Percentiles rank a stretch among this genome's conserved stretches.
These are phyloP conservation scores for Chalciporus sphaerocephalus DNA, from an alignment of 768 basidiomycete species.

Conservation along the genomic window DNA sequence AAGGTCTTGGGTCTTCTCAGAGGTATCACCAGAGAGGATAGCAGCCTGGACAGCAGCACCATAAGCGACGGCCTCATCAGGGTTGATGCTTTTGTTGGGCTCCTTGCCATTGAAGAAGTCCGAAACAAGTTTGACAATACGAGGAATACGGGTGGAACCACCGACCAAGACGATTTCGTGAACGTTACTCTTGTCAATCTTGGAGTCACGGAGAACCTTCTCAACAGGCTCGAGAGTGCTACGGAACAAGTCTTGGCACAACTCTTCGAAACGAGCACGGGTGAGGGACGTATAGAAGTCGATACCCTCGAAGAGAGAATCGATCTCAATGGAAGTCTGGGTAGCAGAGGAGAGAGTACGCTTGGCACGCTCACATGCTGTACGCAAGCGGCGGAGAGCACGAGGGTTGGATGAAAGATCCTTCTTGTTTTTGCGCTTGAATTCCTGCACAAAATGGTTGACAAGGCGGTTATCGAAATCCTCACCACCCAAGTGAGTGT, in stretches of 20 bases:
- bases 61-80: slow-evolving; percentile 97
- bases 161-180: slow-evolving; percentile 98
- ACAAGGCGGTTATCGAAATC: slow-evolving; percentile 98
- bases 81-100: slow-evolving; percentile 99
- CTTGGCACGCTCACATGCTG: slow-evolving; percentile 98
- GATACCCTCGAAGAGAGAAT: slow-evolving; percentile 95
- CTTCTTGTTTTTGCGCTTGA: slow-evolving; percentile 98
- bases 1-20: slow-evolving; percentile 95
- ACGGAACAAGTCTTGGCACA: slow-evolving; percentile 94
- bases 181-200: slow-evolving; percentile 94
- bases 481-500: slow-evolving; percentile 97
- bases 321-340: slow-evolving; percentile 96
- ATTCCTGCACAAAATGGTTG: slow-evolving; percentile 94
- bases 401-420: slow-evolving; percentile 89
- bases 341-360: slow-evolving; percentile 95
- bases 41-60: slow-evolving; percentile 99
- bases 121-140: slow-evolving; percentile 94
- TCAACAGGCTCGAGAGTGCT: slow-evolving; percentile 93
- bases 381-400: slow-evolving; percentile 94
- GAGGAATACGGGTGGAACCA: slow-evolving; percentile 97
- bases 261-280: slow-evolving; percentile 95
- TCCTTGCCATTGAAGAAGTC: slow-evolving; percentile 99
- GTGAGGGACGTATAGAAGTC: slow-evolving; percentile 99
- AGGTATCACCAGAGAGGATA: slow-evolving; percentile 95
- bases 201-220: slow-evolving; percentile 96